Percentiles rank a stretch among this genome's conserved stretches.
Conservation (phyloP, 805 yeast genomes). For the Maudiozyma serrabonitensis region DNA sequence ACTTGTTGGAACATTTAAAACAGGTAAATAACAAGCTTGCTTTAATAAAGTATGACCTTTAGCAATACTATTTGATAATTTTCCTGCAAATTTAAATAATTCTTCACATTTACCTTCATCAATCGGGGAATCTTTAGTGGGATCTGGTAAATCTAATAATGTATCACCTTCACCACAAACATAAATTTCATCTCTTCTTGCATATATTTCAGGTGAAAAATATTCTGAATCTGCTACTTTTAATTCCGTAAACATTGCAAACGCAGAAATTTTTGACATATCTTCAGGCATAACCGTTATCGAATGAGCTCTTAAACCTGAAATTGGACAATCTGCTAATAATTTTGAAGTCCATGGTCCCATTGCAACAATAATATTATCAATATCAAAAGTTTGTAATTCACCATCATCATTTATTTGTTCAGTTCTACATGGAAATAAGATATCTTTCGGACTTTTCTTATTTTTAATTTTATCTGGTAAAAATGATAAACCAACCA, state of each 20-base stretch:
- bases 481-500: conserved; percentile 59
- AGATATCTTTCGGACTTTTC: conserved; percentile 26
- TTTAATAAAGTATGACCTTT: conserved; percentile 68
- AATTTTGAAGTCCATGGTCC: conserved; percentile 97
- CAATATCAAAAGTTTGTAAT: conserved; percentile 39
- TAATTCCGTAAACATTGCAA: conserved; percentile 88
- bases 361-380: conserved; percentile 72
- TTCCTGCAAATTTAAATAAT: conserved; percentile 70
- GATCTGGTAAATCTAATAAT: conserved; percentile 81
- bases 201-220: conserved; percentile 90
- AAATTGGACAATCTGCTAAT: conserved; percentile 86
- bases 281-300: conserved; percentile 76
- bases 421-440: background rate
- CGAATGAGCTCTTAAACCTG: conserved; percentile 91
- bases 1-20: conserved; percentile 82
- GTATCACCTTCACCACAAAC: conserved; percentile 97
- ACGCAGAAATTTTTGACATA: conserved; percentile 69
- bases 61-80: conserved; percentile 56
- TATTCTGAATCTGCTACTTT: conserved; percentile 56
- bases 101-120: conserved; percentile 83
- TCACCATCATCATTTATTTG: conserved; percentile 19
- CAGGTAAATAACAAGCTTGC: conserved; percentile 95
- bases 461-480: conserved; percentile 26
- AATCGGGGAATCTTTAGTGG: conserved; percentile 88
- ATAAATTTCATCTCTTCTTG: conserved; percentile 90